Base-by-base conservation (phyloP, 2,329 filamentous ascomycete species). In the Xylariaceae sp. region DNA sequence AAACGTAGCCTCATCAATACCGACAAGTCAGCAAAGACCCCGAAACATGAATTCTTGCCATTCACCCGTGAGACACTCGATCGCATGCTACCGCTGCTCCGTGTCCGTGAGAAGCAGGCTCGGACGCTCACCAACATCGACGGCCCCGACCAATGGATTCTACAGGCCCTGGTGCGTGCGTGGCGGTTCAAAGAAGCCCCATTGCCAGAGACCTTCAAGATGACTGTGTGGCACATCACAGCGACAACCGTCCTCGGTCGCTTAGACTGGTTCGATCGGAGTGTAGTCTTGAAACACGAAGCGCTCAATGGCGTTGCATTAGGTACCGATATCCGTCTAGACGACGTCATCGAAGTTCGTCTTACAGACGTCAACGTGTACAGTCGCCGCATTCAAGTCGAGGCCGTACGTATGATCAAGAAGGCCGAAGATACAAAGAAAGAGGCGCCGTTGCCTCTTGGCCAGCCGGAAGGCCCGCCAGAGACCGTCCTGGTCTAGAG, bases 81-180 rank as follows among this genome's bases (percentile, higher is more conserved):
- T 31, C 63, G 66, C 45, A 71, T 74, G 47, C 67, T 83, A 12
- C 75, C 77, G 6, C 67, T 75, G 49, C 66, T 83, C 43, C 72
- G 75, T 27, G 66, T 79, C 58, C 75, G 78, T 38, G 77, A 82
- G 70, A 74, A 71, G 56, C 74, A 77, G 66, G 70, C 73, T 39
- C 70, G 71, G 31, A 56, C 67, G 2, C 66, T 81, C 33, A 66
- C 68, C 56, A 69, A 68, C 54, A 60, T 65, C n/a, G 64, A 67
- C 40, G 78, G 77, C 45, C 62, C 64, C 39, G 59, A 71, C 55
- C 73, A 79, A 58, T 85, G 79, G 78, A 74, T 81, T 42, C 68
- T 81, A 42, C 80, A 84, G 60, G 80, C 82, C 19, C 69, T 86
- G 31, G 68, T 81, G 45, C 78, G 82, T 12, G 81, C 78, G 12